Conservation (phyloP, 805 yeast genomes). For the Teunomyces atbi region DNA sequence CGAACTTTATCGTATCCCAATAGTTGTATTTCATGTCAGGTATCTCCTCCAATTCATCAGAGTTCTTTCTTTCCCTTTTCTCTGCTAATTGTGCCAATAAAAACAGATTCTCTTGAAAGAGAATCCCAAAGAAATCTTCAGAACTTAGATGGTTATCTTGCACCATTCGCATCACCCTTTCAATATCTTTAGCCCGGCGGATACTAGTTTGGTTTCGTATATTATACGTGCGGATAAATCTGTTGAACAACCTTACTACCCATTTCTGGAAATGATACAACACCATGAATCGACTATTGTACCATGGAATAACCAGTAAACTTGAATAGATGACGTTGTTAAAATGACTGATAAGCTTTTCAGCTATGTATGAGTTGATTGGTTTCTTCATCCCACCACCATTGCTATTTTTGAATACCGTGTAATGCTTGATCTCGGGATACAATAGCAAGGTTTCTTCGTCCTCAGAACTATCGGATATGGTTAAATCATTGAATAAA, state of each 20-base stretch:
- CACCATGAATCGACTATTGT: conserved; percentile 24
- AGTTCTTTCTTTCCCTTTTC: neutral
- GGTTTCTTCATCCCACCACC: neutral
- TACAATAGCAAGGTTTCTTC: conserved; percentile 11
- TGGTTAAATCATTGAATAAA: conserved; percentile 22
- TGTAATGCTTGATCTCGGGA: conserved; percentile 11
- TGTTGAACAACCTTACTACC: conserved; percentile 35
- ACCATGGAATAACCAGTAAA: conserved; percentile 23
- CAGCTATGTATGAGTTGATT: conserved; percentile 20
- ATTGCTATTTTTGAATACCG: conserved; percentile 11
- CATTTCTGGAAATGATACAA: conserved; percentile 32
- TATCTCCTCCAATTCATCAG: neutral
- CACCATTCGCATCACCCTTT: conserved; percentile 23
- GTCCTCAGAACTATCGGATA: conserved; percentile 14
- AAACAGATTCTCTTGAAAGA: conserved; percentile 25
- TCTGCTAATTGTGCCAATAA: conserved; percentile 18
- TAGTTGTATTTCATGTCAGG: conserved; percentile 26
- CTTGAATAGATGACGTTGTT: conserved; percentile 16
- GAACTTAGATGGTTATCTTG: conserved; percentile 18
- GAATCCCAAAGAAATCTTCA: conserved; percentile 22
- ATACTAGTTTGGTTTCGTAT: conserved; percentile 12
- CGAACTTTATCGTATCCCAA: conserved; percentile 32
- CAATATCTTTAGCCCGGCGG: conserved; percentile 19
- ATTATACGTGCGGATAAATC: conserved; percentile 31
- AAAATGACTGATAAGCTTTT: conserved; percentile 23